Evolutionary conservation across 208 protist species (phyloP), one percentile per base, ranked within the genome.

Genomic region (Leptomonas seymouri): DNA sequence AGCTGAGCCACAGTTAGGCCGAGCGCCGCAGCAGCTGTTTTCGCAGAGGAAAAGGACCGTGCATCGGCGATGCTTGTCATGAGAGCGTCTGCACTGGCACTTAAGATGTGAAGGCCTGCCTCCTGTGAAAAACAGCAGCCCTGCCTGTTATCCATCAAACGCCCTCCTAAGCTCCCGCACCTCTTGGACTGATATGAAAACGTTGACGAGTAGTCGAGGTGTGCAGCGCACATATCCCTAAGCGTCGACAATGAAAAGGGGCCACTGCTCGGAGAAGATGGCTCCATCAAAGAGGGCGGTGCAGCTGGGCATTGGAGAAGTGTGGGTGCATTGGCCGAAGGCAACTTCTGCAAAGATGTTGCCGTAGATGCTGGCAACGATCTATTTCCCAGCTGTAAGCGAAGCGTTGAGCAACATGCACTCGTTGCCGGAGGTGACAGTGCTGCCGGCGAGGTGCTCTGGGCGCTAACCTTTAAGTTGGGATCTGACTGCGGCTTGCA

Each of bases 1-100:
- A 61, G 12, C 56, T 61, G 56, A 12, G 39, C 56, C 3, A 61
- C 23, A 28, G 23, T 6, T 9, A 61, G 56, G n/a, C 56, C 56
- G 8, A 61, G 56, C 20, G 41, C 25, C 36, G 56, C 56, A 11
- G 56, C 56, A 28, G 56, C 56, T 34, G 34, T 34, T 39, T 16
- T 31, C n/a, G 25, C 25, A 3, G 30, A 49, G 21, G 39, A 49
- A 28, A 31, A 7, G 16, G 18, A 39, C 7, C 28, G 39, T 45
- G 15, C 23, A 7, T 11, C n/a, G 5, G 39, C 20, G 44, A n/a
- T 4, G 4, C 12, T 8, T 7, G 56, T 61, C 23, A 49, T 0
- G 21, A 61, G 56, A 5, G 39, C 56, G 2, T 46, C 2, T 48
- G 56, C 56, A 23, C 56, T 61, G 39, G 56, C 56, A 49, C 8